These are phyloP conservation scores for Pseudogymnoascus sp. DNA, from an alignment of 2,329 filamentous ascomycete genomes.

Conservation along the genomic window DNA sequence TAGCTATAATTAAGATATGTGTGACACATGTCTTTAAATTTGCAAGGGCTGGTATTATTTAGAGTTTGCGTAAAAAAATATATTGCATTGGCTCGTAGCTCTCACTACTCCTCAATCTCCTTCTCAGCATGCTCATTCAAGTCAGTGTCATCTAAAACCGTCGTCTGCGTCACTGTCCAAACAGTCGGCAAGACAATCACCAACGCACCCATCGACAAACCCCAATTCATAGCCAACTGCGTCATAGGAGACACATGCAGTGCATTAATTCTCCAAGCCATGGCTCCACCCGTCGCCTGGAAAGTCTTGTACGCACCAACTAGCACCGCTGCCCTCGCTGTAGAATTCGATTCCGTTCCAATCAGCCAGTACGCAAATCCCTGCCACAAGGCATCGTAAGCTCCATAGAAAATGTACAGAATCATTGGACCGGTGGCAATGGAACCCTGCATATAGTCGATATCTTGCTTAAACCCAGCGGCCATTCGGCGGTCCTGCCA, in stretches of 20 bases:
- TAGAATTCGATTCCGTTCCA: constrained; percentile 36
- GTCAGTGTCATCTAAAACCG: neutral
- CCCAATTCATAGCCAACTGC: constrained; percentile 39
- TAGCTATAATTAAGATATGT: too few species aligned
- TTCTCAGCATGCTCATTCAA: neutral
- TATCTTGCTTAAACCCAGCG: constrained; percentile 17
- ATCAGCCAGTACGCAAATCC: constrained; percentile 77
- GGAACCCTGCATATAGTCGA: constrained; percentile 35
- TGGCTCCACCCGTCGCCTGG: constrained; percentile 35
- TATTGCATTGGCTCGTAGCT: neutral
- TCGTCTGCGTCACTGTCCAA: constrained; percentile 31
- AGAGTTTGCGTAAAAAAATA: neutral
- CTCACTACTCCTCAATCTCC: neutral
- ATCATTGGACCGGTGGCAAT: constrained; percentile 76
- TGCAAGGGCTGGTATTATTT: neutral
- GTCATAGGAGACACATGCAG: constrained; percentile 29
- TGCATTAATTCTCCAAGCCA: constrained; percentile 38
- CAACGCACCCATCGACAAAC: constrained; percentile 36
- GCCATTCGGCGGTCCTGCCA: constrained; percentile 48
- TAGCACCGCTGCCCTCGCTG: constrained; percentile 33
- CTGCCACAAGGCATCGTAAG: constrained; percentile 87
- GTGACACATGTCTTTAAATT: neutral
- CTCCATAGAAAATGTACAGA: constrained; percentile 82
- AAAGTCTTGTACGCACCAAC: constrained; percentile 40
- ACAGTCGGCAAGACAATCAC: constrained; percentile 36